A percentile compares a stretch with the other conserved stretches of the same genome.
Evolutionary conservation across 805 yeast species (phyloP).

Genomic region (Cyberlindnera maclurae): DNA sequence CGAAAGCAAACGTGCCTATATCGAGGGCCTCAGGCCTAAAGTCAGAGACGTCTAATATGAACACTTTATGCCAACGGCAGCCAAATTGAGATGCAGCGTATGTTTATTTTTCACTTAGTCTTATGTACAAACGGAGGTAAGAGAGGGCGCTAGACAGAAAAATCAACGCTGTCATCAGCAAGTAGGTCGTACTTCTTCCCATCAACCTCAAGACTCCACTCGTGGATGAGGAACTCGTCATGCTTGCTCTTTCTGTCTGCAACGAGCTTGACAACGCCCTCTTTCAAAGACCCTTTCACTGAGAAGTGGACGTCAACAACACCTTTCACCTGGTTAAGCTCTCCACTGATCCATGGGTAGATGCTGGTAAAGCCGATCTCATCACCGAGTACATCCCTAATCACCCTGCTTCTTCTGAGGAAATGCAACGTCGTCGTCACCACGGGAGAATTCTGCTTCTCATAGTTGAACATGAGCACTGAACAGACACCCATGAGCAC

Average conservation of each 20-base stretch:
- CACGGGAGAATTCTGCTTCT: constrained; percentile 83
- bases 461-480: constrained; percentile 80
- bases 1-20: constrained; percentile 34
- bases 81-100: background rate
- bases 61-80: background rate
- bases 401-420: constrained; percentile 64
- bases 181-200: constrained; percentile 41
- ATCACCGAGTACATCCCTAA: constrained; percentile 60
- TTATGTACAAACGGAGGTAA: too few species aligned
- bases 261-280: constrained; percentile 50
- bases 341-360: constrained; percentile 88
- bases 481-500: constrained; percentile 47
- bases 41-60: constrained; percentile 3
- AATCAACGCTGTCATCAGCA: constrained; percentile 36
- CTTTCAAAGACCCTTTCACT: constrained; percentile 60
- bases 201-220: constrained; percentile 52
- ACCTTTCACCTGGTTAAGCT: constrained; percentile 77
- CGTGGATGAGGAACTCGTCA: constrained; percentile 50
- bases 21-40: constrained; percentile 34
- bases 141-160: constrained; percentile 16
- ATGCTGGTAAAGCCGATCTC: constrained; percentile 66
- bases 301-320: constrained; percentile 64
- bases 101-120: background rate
- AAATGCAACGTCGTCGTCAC: constrained; percentile 82
- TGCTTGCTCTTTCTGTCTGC: constrained; percentile 62